Percentiles rank a stretch among this genome's conserved stretches.
Conservation (phyloP, 371 early-diverging fungal genomes). For the Syncephalis fuscata region DNA sequence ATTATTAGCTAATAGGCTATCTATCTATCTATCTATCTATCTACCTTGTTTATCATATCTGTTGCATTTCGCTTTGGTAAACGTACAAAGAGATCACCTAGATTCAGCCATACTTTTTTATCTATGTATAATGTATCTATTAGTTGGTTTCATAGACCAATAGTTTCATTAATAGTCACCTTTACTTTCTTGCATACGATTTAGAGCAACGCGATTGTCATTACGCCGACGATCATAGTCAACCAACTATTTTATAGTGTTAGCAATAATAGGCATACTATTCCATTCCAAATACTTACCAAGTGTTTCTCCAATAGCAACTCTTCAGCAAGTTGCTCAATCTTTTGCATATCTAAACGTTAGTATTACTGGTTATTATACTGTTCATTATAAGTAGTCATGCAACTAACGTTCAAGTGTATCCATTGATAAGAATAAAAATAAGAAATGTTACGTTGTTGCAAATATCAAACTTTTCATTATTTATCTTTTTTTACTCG, state of each 20-base stretch:
- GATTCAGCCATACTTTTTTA: constrained; percentile 41
- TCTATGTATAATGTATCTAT: constrained; percentile 13
- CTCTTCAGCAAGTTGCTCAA: constrained; percentile 38
- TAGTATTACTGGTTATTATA: too few relatives aligned
- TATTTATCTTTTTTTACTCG: too few relatives aligned
- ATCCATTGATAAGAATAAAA: too few relatives aligned
- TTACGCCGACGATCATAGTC: constrained; percentile 40
- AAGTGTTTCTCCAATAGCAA: constrained; percentile 36
- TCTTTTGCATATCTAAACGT: constrained; percentile 21
- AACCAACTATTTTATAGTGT: constrained; percentile 19
- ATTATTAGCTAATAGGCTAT: not conserved
- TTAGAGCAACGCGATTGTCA: constrained; percentile 36
- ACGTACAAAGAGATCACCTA: constrained; percentile 45
- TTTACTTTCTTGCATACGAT: constrained; percentile 20
- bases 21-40: not conserved
- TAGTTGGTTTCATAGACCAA: too few relatives aligned
- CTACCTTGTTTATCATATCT: constrained; percentile 18
- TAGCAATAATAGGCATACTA: not conserved
- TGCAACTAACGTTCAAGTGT: too few relatives aligned
- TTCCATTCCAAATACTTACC: constrained; percentile 11
- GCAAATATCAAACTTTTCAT: too few relatives aligned
- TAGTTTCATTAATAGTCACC: too few relatives aligned
- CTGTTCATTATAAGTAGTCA: too few relatives aligned
- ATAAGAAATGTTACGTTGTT: too few relatives aligned
- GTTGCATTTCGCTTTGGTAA: constrained; percentile 21